phyloP scores from a whole-genome alignment of 2,329 filamentous ascomycete species.

The Microsporum canis region DNA sequence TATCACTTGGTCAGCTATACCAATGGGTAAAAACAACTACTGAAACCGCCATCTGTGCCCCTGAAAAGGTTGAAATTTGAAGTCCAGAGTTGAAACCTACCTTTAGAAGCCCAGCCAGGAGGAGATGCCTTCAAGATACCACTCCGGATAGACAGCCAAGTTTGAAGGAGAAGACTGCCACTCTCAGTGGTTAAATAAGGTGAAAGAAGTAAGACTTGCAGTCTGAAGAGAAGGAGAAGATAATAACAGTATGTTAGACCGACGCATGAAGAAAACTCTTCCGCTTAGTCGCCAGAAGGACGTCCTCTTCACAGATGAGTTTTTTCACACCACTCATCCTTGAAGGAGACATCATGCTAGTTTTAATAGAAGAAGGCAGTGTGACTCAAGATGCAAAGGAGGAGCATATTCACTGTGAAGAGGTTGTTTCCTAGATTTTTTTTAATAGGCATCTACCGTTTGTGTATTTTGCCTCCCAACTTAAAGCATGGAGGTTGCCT shows the following conservation, averaged over 20 bases:
- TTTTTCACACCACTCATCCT: not conserved
- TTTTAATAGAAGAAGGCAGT: not conserved
- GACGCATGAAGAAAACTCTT: not conserved
- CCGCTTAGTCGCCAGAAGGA: not conserved
- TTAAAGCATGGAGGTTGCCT: not conserved
- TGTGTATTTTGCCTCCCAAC: not conserved
- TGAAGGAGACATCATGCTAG: not conserved
- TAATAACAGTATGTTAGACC: not conserved
- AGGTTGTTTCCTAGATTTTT: not conserved
- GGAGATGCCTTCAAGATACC: not conserved
- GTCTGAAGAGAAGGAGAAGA: not conserved
- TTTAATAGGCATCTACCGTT: not conserved
- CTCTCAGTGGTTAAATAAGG: not conserved
- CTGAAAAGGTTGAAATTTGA: not conserved
- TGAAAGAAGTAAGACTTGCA: not conserved
- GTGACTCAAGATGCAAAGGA: not conserved
- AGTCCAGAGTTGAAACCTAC: not conserved
- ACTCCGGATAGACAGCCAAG: not conserved
- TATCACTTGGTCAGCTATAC: not conserved
- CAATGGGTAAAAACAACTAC: not conserved
- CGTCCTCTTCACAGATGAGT: not conserved
- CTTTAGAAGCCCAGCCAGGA: not conserved
- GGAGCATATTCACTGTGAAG: not conserved
- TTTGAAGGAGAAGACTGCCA: not conserved
- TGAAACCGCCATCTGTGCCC: not conserved